Conservation (phyloP, 2,329 filamentous ascomycete species). For the Metarhizium anisopliae region DNA sequence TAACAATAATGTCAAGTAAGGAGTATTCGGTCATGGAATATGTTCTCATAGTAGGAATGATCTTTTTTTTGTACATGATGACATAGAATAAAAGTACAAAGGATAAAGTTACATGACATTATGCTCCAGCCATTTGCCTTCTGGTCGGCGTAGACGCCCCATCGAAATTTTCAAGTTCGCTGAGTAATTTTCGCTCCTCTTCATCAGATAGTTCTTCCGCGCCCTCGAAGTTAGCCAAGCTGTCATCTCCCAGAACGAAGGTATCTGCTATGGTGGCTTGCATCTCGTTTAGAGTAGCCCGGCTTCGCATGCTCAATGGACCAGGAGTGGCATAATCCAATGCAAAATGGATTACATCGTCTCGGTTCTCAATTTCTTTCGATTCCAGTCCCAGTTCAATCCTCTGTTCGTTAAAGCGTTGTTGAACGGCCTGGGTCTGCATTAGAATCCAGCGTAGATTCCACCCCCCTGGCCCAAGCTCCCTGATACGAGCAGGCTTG, state of each 20-base stretch:
- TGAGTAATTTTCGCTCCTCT: constrained; percentile 22
- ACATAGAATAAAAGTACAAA: not conserved
- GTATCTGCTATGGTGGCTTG: constrained; percentile 31
- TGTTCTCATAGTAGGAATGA: not conserved
- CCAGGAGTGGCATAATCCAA: constrained; percentile 33
- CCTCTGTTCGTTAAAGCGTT: constrained; percentile 57
- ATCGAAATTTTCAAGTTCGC: constrained; percentile 22
- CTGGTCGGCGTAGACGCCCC: constrained; percentile 7
- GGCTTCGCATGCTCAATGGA: constrained; percentile 25
- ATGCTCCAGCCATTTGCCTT: constrained; percentile 2
- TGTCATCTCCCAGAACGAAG: constrained; percentile 37
- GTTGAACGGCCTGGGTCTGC: constrained; percentile 60
- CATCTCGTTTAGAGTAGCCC: constrained; percentile 29
- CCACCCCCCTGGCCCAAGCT: constrained; percentile 87
- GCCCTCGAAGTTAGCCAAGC: constrained; percentile 27
- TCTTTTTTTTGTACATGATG: not conserved
- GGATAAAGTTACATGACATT: not conserved
- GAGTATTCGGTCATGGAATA: not conserved
- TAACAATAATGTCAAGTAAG: not conserved
- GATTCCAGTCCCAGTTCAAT: constrained; percentile 51
- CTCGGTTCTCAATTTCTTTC: constrained; percentile 25
- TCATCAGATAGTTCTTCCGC: constrained; percentile 31
- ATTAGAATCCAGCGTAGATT: constrained; percentile 81
- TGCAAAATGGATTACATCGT: constrained; percentile 30
- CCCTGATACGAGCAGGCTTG: constrained; percentile 69